Base-by-base conservation (phyloP, 139 green algal species). In the Chlorella sp. region DNA sequence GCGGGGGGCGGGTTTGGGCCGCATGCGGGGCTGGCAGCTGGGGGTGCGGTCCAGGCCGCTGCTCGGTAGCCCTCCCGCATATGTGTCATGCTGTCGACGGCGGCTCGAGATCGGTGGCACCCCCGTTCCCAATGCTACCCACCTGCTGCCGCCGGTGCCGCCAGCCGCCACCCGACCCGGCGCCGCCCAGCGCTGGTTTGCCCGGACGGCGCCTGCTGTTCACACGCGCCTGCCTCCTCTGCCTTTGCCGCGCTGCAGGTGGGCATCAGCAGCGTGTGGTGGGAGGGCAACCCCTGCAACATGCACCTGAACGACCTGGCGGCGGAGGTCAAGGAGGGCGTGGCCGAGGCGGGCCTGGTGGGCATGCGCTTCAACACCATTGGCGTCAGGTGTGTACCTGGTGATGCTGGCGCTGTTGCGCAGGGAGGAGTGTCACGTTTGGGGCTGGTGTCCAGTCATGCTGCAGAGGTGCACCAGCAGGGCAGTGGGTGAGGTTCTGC, bases 241-340 rank as follows among this genome's bases (percentile, higher is more conserved):
- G 11, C 32, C 36, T 36, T 30, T 2, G 13, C 13, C 44, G 14
- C 28, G 14, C 73, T 51, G 74, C 86, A 96, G 94, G 88, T 99
- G 30, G 97, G 97, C 73, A 96, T 99, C 80, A 95, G 94, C 6
- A 97, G 93, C 38, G 94, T 99, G 69, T 99, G 97, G 97, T 99
- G 98, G 79, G 97, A 99, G 89, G 97, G 97, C 87, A 99, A 99
- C 91, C 94, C 97, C 54, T 99, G 97, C 96, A 99, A 99, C 93
- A 99, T 99, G 96, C 97, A 99, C 92, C 93, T 99, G 38, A 93
- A 98, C 88, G 91, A 97, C 84, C 90, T 99, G 74, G 95, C 95
- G 4, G 92, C 90, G 8, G 92, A 98, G 68, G 97, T 99, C 32
- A 99, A 99, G 91, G 83, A 88, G n/a, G 97, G 97, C 64, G 94